A percentile compares a stretch with the other conserved stretches of the same genome.
These are phyloP conservation scores for Tetradesmus obliquus DNA, from an alignment of 139 green algal species.

Conservation along the genomic window DNA sequence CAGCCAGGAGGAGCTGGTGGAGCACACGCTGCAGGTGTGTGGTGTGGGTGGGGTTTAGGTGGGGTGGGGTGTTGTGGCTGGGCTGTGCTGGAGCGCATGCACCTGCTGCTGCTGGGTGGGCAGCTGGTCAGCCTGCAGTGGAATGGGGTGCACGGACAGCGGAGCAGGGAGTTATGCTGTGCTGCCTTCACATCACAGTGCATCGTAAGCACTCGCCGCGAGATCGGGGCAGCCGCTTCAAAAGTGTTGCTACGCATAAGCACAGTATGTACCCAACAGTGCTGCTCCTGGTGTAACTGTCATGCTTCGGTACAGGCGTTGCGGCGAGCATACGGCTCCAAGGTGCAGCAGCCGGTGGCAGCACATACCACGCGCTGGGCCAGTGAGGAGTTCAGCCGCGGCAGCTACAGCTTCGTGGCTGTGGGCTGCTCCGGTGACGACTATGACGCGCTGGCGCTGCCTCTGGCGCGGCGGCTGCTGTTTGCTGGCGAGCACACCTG, in stretches of 20 bases:
- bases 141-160: background rate
- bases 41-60: constrained; percentile 56
- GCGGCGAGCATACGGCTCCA: constrained; percentile 31
- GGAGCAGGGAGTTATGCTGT: background rate
- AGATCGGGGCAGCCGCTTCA: no score
- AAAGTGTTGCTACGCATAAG: no score
- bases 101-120: constrained; percentile 49
- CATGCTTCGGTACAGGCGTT: constrained; percentile 12
- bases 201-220: no score
- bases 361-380: constrained; percentile 58
- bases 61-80: background rate
- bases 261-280: no score
- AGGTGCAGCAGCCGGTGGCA: constrained; percentile 22
- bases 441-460: constrained; percentile 83
- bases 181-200: no score
- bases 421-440: constrained; percentile 69
- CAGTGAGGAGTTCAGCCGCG: constrained; percentile 53
- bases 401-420: constrained; percentile 85
- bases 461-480: constrained; percentile 75
- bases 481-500: constrained; percentile 91
- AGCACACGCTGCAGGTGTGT: constrained; percentile 50
- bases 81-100: constrained; percentile 34
- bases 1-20: constrained; percentile 29
- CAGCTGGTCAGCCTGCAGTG: background rate
- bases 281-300: background rate